These are phyloP conservation scores for Talaromyces sp. DNA, from an alignment of 2,329 filamentous ascomycete species.

Conservation along the genomic window DNA sequence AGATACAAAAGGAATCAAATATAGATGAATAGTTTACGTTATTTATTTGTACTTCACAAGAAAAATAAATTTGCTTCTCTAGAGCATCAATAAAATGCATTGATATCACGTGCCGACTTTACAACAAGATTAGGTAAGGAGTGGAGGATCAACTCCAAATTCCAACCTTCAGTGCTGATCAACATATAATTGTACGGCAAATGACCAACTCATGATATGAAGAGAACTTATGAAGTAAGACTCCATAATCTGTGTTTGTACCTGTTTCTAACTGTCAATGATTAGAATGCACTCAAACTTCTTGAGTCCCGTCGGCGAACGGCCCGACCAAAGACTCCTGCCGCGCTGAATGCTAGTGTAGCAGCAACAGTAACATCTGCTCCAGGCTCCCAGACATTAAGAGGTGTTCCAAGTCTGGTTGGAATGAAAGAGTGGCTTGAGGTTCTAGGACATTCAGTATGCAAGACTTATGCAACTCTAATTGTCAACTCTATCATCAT, in stretches of 20 bases:
- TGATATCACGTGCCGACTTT: not conserved
- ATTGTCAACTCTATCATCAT: not conserved
- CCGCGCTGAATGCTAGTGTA: not conserved
- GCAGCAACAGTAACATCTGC: not conserved
- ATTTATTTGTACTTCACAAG: not conserved
- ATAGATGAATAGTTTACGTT: not conserved
- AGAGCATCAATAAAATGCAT: not conserved
- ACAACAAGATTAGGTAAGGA: not conserved
- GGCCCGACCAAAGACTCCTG: constrained; percentile 17
- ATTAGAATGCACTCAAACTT: constrained; percentile 23
- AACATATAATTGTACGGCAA: too few species aligned
- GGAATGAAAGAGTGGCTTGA: constrained; percentile 32
- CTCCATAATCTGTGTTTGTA: not conserved
- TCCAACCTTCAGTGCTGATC: not conserved
- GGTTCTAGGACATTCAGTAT: constrained; percentile 28
- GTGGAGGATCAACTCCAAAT: not conserved
- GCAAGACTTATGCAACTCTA: not conserved
- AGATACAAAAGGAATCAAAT: not conserved
- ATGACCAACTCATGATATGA: not conserved
- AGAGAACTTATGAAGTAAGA: not conserved
- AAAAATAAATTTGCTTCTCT: not conserved
- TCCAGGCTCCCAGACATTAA: constrained; percentile 14
- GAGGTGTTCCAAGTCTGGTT: constrained; percentile 25
- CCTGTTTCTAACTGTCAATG: not conserved
- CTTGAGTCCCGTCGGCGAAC: constrained; percentile 21